Base-by-base conservation (phyloP, 1,284 basidiomycete species). In the Peniophora sp. region DNA sequence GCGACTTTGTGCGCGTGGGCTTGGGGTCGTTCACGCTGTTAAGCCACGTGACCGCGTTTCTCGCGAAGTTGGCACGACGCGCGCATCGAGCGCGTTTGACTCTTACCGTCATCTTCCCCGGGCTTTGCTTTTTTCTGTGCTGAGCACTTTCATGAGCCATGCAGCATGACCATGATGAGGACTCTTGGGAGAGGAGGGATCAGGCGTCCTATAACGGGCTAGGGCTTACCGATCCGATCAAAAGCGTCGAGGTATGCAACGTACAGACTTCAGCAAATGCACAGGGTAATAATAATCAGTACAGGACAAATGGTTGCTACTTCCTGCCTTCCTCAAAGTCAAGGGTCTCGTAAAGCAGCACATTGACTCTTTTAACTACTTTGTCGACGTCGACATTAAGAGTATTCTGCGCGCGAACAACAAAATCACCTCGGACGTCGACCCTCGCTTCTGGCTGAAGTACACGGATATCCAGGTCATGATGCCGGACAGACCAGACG, bases 321-420 rank as follows among this genome's bases (percentile, higher is more conserved):
- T 98, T 2, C 95, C 95, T 1, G 94, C 94, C 10, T 98, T 97
- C 63, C 75, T 98, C 51, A 90, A 95, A 68, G 91, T 95, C 55
- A 98, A 97, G 63, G 95, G 95, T 58, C 83, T 98, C n/a, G 95
- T 97, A 55, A 99, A 99, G 72, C 97, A 99, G 67, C 97, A 99
- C 65, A 92, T 99, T 60, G 97, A 99, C 69, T 98, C 95, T 9
- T 99, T 97, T 84, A 99, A 99, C 73, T 97, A 98, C 69, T 99
- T 99, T 66, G 92, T 99, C 61, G 91, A 99, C 63, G 87, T 91
- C 36, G 95, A 97, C 64, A 89, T 98, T 64, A 96, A 95, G 67
- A 96, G 96, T 61, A 98, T 99, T 61, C 84, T 97, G 50, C 87
- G 86, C 56, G 94, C 93, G 12, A 97, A 98, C 66, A 85, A 84